Conservation (phyloP, 139 green algal species). For the Gonium pectorale region DNA sequence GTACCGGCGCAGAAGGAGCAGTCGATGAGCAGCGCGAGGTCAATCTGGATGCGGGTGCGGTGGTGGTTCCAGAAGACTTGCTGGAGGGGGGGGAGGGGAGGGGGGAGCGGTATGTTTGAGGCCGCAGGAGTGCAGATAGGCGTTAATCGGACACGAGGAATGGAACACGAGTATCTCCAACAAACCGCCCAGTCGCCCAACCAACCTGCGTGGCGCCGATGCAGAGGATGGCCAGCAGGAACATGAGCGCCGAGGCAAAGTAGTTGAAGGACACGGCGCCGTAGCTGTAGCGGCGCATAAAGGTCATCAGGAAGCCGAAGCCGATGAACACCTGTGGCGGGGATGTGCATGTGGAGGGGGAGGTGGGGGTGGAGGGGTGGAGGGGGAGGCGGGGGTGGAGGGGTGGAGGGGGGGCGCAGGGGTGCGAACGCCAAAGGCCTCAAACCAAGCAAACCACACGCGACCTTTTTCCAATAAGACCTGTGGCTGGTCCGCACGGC, state of each 20-base stretch:
- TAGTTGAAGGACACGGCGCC: constrained; percentile 74
- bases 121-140: neutral
- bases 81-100: too few relatives aligned
- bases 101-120: too few relatives aligned
- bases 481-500: too few relatives aligned
- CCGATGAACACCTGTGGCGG: constrained; percentile 61
- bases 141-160: neutral
- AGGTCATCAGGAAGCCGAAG: constrained; percentile 72
- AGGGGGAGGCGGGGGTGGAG: neutral
- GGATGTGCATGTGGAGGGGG: neutral
- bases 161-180: neutral
- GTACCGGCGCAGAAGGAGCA: constrained; percentile 63
- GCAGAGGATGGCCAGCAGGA: constrained; percentile 60
- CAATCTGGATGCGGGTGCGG: constrained; percentile 57
- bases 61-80: constrained; percentile 46
- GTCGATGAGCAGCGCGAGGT: constrained; percentile 72
- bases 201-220: constrained; percentile 55
- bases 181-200: too few relatives aligned
- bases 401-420: too few relatives aligned
- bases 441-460: too few relatives aligned
- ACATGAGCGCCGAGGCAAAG: constrained; percentile 60
- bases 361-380: neutral
- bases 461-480: too few relatives aligned
- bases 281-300: constrained; percentile 64
- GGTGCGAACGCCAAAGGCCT: too few relatives aligned